Conservation (phyloP, 2,329 filamentous ascomycete genomes). For the Scedosporium aurantiacum region DNA sequence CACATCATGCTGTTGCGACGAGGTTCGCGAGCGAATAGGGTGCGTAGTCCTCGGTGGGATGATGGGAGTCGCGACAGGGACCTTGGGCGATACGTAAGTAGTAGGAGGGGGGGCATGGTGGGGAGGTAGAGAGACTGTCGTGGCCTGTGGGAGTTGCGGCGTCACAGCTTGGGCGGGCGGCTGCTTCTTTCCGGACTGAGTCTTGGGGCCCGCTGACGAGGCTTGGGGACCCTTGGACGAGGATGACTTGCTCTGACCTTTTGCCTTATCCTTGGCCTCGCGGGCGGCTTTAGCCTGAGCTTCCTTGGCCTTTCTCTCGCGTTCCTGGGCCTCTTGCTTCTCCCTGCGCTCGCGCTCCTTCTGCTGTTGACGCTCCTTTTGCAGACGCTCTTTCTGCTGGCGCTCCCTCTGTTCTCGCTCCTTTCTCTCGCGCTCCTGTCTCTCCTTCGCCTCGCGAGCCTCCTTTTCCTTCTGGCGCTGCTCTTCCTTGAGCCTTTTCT, state of each 20-base stretch:
- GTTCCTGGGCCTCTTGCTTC: constrained; percentile 37
- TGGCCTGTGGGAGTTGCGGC: constrained; percentile 10
- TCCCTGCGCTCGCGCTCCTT: constrained; percentile 52
- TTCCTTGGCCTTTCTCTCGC: constrained; percentile 72
- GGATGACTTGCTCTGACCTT: constrained; percentile 38
- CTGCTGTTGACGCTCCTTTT: constrained; percentile 42
- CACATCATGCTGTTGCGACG: constrained; percentile 71
- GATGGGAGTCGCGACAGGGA: constrained; percentile 67
- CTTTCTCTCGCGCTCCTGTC: constrained; percentile 53
- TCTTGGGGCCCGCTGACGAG: not conserved
- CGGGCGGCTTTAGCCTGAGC: constrained; percentile 51
- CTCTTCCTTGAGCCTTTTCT: constrained; percentile 79
- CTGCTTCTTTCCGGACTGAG: constrained; percentile 15
- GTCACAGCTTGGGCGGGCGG: constrained; percentile 5
- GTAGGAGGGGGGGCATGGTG: constrained; percentile 47
- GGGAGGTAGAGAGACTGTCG: constrained; percentile 26
- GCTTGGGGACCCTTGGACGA: not conserved
- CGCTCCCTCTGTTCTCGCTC: constrained; percentile 36
- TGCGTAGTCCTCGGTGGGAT: constrained; percentile 67
- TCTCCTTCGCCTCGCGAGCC: constrained; percentile 57
- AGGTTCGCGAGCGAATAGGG: constrained; percentile 63
- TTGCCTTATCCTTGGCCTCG: constrained; percentile 56
- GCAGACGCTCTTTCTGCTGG: constrained; percentile 44
- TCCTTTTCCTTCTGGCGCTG: constrained; percentile 72
- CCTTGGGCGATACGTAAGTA: constrained; percentile 64